Evolutionary conservation across 2,329 filamentous ascomycete genomes (phyloP), one percentile per base, ranked within the genome.

Genomic region (Microdochium nivale): DNA sequence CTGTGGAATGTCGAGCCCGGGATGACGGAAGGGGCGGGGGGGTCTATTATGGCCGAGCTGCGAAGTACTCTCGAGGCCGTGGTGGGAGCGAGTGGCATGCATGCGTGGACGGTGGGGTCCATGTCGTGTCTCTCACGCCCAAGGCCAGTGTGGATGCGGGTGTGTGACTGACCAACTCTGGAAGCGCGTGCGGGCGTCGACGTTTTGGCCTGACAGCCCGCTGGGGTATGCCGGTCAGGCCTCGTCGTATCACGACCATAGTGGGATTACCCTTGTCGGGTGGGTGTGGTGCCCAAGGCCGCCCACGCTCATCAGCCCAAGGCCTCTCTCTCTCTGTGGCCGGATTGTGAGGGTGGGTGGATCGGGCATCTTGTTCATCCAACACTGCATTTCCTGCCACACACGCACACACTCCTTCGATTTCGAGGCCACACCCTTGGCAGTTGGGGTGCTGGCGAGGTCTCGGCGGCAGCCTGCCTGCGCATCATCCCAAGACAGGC

Each of bases 11-110:
- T 44, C 13, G 13, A 24, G 40, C 40, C 40, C 27, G 19, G 40
- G 40, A 44, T 44, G 40, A 44, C 40, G 40, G 40, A 44, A 44
- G 40, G 40, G 40, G 40, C 40, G 40, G 40, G 33, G 33, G 40
- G n/a, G 40, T 7, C 23, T 44, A 44, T 44, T 44, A 44, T 44
- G 40, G 40, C 23, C 13, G 27, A 44, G 16, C 23, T n/a, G n/a
- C n/a, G n/a, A n/a, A n/a, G n/a, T 11, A 44, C 13, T 37, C 33
- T 16, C 14, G 11, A 14, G 33, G 4, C 16, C 40, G 16, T 21
- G 40, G 19, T 7, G 40, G 7, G 9, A 16, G 35, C 8, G 35
- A 40, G 35, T n/a, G 35, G n/a, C n/a, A n/a, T n/a, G 40, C 40
- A 44, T 44, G 40, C 40, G 40, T 44, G 40, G 40, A 44, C 40